Percentiles rank a stretch among this genome's conserved stretches.
Evolutionary conservation across 2,329 filamentous ascomycete species (phyloP).

Genomic region (Penicillium sp.): DNA sequence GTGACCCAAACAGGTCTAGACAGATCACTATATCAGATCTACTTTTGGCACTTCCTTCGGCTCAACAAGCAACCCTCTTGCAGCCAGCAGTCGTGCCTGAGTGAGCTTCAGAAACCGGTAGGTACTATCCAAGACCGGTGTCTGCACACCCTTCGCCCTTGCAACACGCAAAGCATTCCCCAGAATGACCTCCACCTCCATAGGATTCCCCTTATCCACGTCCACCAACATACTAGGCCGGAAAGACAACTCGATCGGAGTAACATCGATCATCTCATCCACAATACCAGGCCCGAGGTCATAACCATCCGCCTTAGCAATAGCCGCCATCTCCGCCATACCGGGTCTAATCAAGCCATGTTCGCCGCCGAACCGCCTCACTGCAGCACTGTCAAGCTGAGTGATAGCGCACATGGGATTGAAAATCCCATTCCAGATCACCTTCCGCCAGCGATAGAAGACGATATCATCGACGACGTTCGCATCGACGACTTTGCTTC

Average conservation of each 20-base stretch:
- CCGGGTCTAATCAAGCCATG: slow-evolving; percentile 42
- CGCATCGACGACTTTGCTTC: slow-evolving; percentile 38
- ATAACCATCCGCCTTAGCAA: slow-evolving; percentile 12
- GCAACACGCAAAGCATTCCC: slow-evolving; percentile 11
- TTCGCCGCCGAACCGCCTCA: slow-evolving; percentile 37
- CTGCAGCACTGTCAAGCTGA: slow-evolving; percentile 44
- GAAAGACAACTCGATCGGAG: slow-evolving; percentile 9
- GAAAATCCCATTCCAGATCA: slow-evolving; percentile 46
- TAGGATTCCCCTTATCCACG: slow-evolving; percentile 11
- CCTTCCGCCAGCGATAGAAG: slow-evolving; percentile 29
- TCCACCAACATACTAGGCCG: slow-evolving; percentile 14
- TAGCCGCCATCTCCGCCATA: slow-evolving; percentile 37
- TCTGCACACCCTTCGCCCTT: slow-evolving; percentile 7
- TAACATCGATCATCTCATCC: slow-evolving; percentile 7
- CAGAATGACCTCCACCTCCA: slow-evolving; percentile 13
- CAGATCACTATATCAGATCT: slow-evolving; percentile 3
- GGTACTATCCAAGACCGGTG: slow-evolving; percentile 10
- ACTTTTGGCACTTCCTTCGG: slow-evolving; percentile 3
- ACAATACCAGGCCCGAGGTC: slow-evolving; percentile 8
- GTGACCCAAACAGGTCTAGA: not conserved
- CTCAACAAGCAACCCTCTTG: slow-evolving; percentile 6
- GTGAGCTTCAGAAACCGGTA: slow-evolving; percentile 12
- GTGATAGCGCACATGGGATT: slow-evolving; percentile 48
- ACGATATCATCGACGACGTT: slow-evolving; percentile 29
- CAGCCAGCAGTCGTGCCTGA: slow-evolving; percentile 8